A percentile compares a stretch with the other conserved stretches of the same genome.
These are phyloP conservation scores for Boehmeria nivea DNA, from an alignment of 306 rosid species.

Conservation along the genomic window DNA sequence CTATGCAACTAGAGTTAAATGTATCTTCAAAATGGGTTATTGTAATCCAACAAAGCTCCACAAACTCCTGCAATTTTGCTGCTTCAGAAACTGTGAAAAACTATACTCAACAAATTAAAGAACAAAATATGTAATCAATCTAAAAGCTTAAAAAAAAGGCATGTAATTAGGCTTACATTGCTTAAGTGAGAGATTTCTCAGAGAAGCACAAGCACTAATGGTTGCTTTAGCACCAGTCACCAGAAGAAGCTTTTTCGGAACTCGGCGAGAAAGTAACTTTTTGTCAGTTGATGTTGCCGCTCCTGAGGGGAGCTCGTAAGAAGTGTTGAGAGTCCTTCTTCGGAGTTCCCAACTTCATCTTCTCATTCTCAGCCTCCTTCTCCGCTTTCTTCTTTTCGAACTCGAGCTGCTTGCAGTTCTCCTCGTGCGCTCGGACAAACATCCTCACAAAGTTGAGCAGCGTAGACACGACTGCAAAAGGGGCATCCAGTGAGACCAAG, in stretches of 20 bases:
- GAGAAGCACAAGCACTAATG: neutral
- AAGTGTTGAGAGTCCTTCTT: conserved; percentile 44
- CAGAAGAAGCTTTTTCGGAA: too few species aligned
- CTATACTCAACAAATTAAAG: neutral
- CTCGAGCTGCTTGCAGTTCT: conserved; percentile 64
- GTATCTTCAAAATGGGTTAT: conserved; percentile 19
- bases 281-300: conserved; percentile 33
- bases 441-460: conserved; percentile 67
- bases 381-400: conserved; percentile 55
- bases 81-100: conserved; percentile 27
- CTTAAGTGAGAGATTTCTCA: too few species aligned
- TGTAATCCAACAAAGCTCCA: conserved; percentile 17
- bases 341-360: conserved; percentile 33
- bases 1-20: conserved; percentile 26
- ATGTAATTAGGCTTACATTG: too few species aligned
- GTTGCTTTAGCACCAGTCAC: neutral
- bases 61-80: conserved; percentile 24
- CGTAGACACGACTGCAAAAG: conserved; percentile 57
- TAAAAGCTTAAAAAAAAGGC: too few species aligned
- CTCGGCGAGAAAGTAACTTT: neutral
- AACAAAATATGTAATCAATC: neutral
- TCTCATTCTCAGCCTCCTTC: conserved; percentile 63
- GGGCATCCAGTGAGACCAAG: neutral
- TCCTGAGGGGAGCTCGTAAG: conserved; percentile 42
- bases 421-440: conserved; percentile 59